Evolutionary conservation across 192 early-diverging fungal species (phyloP).

Genomic region (Funneliformis geosporum): DNA sequence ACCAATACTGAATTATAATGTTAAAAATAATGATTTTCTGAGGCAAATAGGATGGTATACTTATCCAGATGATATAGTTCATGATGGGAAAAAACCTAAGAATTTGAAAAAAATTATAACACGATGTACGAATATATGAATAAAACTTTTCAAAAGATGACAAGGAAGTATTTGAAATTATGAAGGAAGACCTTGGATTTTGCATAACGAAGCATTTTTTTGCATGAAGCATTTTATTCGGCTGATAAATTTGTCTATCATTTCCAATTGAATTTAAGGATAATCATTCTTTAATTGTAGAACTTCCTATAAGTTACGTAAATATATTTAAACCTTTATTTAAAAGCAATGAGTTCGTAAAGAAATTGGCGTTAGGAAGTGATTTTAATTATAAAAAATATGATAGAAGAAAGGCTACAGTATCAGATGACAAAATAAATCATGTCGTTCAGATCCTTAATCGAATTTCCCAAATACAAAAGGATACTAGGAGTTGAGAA

Average conservation of each 20-base stretch:
- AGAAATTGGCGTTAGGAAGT: not conserved
- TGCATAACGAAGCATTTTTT: too few relatives aligned
- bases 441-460: not conserved
- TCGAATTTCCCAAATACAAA: not conserved
- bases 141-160: not conserved
- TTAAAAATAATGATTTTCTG: not conserved
- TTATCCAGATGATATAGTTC: not conserved
- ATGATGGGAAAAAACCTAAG: not conserved
- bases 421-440: not conserved
- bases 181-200: not conserved
- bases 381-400: not conserved
- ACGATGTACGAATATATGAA: slow-evolving; percentile 6
- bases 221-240: not conserved
- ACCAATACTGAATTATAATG: not conserved
- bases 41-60: not conserved
- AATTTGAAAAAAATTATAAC: not conserved
- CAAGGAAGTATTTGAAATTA: not conserved
- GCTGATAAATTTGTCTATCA: not conserved
- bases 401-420: not conserved
- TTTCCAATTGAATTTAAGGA: not conserved
- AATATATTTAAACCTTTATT: not conserved
- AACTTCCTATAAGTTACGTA: not conserved
- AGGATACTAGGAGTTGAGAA: not conserved
- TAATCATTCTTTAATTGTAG: not conserved
- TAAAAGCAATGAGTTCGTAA: not conserved